Base-by-base conservation (phyloP, 805 yeast species). In the Ogataea ganodermae region DNA sequence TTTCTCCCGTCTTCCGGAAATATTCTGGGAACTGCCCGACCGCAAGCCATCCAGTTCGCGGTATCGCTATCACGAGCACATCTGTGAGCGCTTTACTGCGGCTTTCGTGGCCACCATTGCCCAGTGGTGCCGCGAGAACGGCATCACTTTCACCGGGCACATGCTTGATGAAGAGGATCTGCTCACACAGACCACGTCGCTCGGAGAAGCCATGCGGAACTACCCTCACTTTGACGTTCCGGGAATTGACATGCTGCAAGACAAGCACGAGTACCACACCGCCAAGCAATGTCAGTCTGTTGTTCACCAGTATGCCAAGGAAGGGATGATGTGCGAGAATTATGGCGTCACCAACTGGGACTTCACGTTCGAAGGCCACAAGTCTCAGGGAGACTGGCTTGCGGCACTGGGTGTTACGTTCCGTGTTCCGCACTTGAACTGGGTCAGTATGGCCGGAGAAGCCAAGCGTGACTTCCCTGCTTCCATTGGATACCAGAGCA, bases 321-420 rank as follows among this genome's bases (percentile, higher is more conserved):
- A 48, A 24, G 52, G 49, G 14, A 42, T 48, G 45, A 35, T 48
- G 49, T 48, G 49, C 32, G 52, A 48, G 42, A 36, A 21, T 23
- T 48, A 48, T 35, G 52, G 52, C 16, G 52, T 48, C 30, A 48
- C 52, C 16, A 42, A 48, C 26, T 48, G 52, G 52, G 46, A 35
- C 26, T 48, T 45, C 43, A 45, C 49, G 18, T 48, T 48, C 36
- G 49, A 48, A 23, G 52, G 52, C 27, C 49, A 48, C 36, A 48
- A 48, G 30, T 40, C 49, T 16, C 52, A 48, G 41, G 52, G 52
- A 13, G 49, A 48, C 28, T 48, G 52, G 52, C 36, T 45, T 16
- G 52, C 52, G 16, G 49, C 49, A 4, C 23, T 48, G 28, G 52
- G 52, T 30, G 49, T 48, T 18, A 48, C 52, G 3, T 36, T 48